Conservation (phyloP, 1,284 basidiomycete genomes). For the Leccinum angustisporum region DNA sequence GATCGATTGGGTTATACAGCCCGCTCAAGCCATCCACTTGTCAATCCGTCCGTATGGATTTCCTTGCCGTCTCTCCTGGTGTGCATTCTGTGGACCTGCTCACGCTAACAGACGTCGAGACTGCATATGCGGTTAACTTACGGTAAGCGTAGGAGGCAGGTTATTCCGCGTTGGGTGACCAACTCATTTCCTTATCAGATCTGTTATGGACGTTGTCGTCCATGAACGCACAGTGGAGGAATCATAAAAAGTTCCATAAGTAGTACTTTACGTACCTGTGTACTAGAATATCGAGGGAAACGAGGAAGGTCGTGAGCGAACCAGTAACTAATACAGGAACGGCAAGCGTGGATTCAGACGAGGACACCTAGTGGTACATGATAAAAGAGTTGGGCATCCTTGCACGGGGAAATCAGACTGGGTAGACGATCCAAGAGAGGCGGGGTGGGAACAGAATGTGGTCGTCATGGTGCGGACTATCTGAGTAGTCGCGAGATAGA, state of each 20-base stretch:
- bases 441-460: background rate
- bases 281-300: conserved; percentile 6
- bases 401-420: conserved; percentile 3
- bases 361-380: conserved; percentile 27
- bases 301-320: conserved; percentile 14
- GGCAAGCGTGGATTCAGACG: conserved; percentile 8
- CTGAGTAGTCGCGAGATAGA: background rate
- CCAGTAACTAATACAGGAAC: conserved; percentile 30
- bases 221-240: conserved; percentile 42
- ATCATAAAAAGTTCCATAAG: conserved; percentile 14
- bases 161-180: background rate
- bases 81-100: conserved; percentile 76
- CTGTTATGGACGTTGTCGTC: conserved; percentile 66
- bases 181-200: conserved; percentile 38
- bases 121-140: conserved; percentile 71
- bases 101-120: conserved; percentile 72
- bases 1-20: conserved; percentile 38
- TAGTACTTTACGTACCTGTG: conserved; percentile 15
- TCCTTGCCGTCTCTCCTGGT: conserved; percentile 77
- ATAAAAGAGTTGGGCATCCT: conserved; percentile 13
- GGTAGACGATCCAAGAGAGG: conserved; percentile 2
- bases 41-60: conserved; percentile 85
- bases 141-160: conserved; percentile 43
- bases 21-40: conserved; percentile 79
- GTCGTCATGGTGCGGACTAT: background rate